Base-by-base conservation (phyloP, 2,329 filamentous ascomycete genomes). In the Colletotrichum tamarilloi region DNA sequence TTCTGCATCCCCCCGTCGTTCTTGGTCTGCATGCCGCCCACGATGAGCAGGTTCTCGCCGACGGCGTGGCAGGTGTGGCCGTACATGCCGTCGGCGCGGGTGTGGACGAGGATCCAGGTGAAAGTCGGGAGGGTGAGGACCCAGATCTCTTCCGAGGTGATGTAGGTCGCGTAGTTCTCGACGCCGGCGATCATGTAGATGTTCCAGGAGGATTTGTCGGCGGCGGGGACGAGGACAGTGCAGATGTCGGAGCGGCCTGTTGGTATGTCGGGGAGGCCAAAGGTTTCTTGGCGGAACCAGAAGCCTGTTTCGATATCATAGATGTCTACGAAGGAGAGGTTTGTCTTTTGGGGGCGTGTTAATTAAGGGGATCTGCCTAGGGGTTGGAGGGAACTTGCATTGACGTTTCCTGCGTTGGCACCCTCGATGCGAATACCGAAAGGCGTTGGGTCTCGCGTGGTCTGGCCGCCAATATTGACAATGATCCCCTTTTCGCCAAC, bases 231-330 rank as follows among this genome's bases (percentile, higher is more conserved):
- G 46, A 73, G 32, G 22, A 74, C 75, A 46, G 73, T 35, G 53
- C 75, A 77, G n/a, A 76, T 74, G 55, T 76, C 76, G 69, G 76
- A 76, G 30, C 75, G 65, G 2, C 75, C 76, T 22, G 57, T 60
- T 22, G 76, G 76, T 30, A 74, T 74, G 9, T 70, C 60, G 9
- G 72, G 59, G 9, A 75, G 53, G 24, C 74, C 74, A 55, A 76
- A 77, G 1, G 75, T 77, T 58, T 75, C 62, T 62, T 77, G 75
- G 8, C 72, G 76, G 70, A 77, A 77, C 76, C 75, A 77, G 55
- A 72, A 73, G 55, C 74, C 74, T 19, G 62, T 75, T n/a, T 75
- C 64, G 42, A 76, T 73, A 56, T 77, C 76, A 67, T 76, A 77
- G 6, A 76, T 74, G 60, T 76, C 76, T 19, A 74, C 74, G 62